Base-by-base conservation (phyloP, 73 alveolate species). In the Stentor coeruleus region DNA sequence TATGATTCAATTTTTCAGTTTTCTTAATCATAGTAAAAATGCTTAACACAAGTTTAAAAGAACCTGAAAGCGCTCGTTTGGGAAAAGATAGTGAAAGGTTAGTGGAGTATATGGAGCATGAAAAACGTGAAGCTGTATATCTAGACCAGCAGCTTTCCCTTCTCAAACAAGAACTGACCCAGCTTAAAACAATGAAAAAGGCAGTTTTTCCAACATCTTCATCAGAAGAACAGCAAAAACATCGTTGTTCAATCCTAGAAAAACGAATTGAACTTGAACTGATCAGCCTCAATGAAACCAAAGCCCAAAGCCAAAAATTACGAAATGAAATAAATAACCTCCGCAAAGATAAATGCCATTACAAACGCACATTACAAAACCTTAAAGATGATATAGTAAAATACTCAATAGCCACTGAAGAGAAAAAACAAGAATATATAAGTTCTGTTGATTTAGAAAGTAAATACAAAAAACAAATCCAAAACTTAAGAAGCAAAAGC, bases 281-380 rank as follows among this genome's bases (percentile, higher is more conserved):
- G 49, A 66, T 31, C 0, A 20, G 2, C 37, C 39, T 66, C 15
- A 66, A 66, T 31, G 79, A 66, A 20, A 66, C 37, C 40, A 66
- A 31, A 40, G n/a, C 79, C 20, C 79, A 66, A 66, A 66, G 37
- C 79, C 1, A 31, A 33, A 20, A 20, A 26, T 11, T 66, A 14
- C 79, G 79, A 20, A 20, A 66, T 66, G 42, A 66, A 33, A 40
- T 66, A 33, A 66, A 66, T 2, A 31, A 20, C 79, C 33, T 66
- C 37, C 1, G 79, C 0, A 20, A 31, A 0, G 79, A 66, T 40
- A 66, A 66, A 2, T 15, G 39, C 49, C 79, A 66, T 40, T 66
- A 66, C 79, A 66, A 66, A 66, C n/a, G 79, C 26, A 66, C 79
- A 20, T 40, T 66, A 15, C 79, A 66, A 40, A 66, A 31, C 39